phyloP scores from a whole-genome alignment of 179 eudicot species.

The Silene noctiflora region DNA sequence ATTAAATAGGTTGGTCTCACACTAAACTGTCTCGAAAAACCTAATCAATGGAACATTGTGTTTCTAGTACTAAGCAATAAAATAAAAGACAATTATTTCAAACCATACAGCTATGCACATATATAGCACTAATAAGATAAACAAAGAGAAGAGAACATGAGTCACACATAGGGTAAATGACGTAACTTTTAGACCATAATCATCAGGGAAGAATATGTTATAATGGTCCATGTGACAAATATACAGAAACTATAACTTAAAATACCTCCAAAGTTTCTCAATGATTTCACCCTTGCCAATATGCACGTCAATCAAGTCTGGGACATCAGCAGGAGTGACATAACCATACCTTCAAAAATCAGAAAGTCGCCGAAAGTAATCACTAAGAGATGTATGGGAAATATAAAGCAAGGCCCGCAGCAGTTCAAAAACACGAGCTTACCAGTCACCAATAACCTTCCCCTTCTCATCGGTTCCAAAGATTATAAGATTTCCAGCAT shows the following conservation, averaged over 20 bases:
- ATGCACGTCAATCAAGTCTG: slow-evolving; percentile 62
- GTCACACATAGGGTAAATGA: neutral
- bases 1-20: neutral
- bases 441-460: slow-evolving; percentile 87
- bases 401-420: neutral
- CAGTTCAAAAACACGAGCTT: slow-evolving; percentile 22
- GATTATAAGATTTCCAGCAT: slow-evolving; percentile 88
- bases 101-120: neutral
- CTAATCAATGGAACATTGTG: neutral
- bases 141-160: neutral
- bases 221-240: neutral
- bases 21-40: neutral
- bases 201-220: neutral
- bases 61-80: neutral
- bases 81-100: neutral
- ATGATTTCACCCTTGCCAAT: slow-evolving; percentile 75
- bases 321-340: slow-evolving; percentile 73
- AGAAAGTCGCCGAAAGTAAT: neutral
- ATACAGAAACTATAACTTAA: slow-evolving; percentile 2
- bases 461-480: slow-evolving; percentile 67
- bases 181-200: neutral
- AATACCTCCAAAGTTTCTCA: slow-evolving; percentile 79
- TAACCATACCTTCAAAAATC: slow-evolving; percentile 72
- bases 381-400: neutral
- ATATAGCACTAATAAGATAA: neutral